These are phyloP conservation scores for Blastocystis sp. DNA, from an alignment of 352 stramenopile species.

Conservation along the genomic window DNA sequence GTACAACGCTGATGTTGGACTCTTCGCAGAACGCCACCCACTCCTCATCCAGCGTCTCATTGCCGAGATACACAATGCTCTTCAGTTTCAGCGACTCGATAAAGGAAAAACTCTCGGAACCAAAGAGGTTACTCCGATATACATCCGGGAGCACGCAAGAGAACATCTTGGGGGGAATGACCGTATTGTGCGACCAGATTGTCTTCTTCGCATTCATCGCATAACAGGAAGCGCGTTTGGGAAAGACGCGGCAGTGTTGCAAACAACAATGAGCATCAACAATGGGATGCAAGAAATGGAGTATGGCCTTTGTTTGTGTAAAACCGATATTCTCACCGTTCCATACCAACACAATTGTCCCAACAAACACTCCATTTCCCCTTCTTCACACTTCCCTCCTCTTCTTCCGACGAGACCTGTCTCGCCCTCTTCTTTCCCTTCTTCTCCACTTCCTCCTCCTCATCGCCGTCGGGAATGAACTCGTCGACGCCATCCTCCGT, in stretches of 20 bases:
- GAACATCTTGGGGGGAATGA: constrained; percentile 21
- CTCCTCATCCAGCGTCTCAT: background rate
- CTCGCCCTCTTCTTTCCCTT: background rate
- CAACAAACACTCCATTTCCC: background rate
- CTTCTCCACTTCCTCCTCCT: background rate
- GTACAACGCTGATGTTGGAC: background rate
- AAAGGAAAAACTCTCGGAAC: background rate
- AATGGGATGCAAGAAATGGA: too few relatives aligned
- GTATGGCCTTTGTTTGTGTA: too few relatives aligned
- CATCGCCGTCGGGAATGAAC: background rate
- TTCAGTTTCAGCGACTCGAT: constrained; percentile 25
- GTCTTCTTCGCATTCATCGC: constrained; percentile 22
- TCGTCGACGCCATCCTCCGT: constrained; percentile 2
- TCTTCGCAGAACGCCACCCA: background rate
- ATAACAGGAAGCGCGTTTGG: too few relatives aligned
- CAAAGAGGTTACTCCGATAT: constrained; percentile 14
- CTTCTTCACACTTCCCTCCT: background rate
- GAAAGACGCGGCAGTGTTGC: too few relatives aligned
- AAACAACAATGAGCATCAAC: too few relatives aligned
- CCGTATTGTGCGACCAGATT: constrained; percentile 29
- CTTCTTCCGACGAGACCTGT: background rate
- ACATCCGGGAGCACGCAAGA: background rate
- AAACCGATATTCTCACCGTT: too few relatives aligned
- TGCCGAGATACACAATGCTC: constrained; percentile 17
- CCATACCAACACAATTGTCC: too few relatives aligned